Conservation (phyloP, 139 green algal species). For the Pycnococcus provasolii region DNA sequence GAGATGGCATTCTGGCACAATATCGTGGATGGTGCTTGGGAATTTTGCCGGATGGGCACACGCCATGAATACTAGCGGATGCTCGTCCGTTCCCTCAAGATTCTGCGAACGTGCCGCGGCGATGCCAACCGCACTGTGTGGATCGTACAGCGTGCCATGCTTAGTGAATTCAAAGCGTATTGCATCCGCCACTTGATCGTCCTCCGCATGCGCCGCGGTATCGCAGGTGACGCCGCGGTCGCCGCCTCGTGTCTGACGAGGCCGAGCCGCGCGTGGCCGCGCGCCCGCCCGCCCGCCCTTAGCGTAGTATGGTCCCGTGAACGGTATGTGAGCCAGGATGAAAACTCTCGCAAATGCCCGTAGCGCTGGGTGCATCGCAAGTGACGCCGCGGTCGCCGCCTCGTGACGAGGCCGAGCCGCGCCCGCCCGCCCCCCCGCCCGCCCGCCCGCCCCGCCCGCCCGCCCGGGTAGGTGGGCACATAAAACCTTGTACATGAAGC, state of each 20-base stretch:
- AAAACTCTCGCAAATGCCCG: slow-evolving; percentile 14
- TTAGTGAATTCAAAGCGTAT: no score
- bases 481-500: not conserved
- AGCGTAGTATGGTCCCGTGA: slow-evolving; percentile 18
- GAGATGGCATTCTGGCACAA: no score
- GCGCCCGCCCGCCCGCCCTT: not conserved
- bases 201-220: not conserved
- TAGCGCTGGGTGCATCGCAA: slow-evolving; percentile 2
- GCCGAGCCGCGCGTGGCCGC: slow-evolving; percentile 5
- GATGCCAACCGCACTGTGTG: no score
- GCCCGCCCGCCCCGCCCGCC: not conserved
- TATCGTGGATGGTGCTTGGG: no score
- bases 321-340: slow-evolving; percentile 8
- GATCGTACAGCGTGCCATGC: no score
- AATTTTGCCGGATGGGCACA: no score
- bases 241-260: slow-evolving; percentile 10
- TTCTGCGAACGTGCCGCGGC: no score
- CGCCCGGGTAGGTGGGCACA: not conserved
- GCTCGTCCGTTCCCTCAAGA: no score
- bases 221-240: slow-evolving; percentile 2
- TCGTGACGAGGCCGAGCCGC: slow-evolving; percentile 10
- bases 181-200: no score
- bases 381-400: slow-evolving; percentile 1
- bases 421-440: slow-evolving; percentile 4
- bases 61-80: no score